phyloP scores from a whole-genome alignment of 2,329 filamentous ascomycete genomes.

The Exophiala calicioides region DNA sequence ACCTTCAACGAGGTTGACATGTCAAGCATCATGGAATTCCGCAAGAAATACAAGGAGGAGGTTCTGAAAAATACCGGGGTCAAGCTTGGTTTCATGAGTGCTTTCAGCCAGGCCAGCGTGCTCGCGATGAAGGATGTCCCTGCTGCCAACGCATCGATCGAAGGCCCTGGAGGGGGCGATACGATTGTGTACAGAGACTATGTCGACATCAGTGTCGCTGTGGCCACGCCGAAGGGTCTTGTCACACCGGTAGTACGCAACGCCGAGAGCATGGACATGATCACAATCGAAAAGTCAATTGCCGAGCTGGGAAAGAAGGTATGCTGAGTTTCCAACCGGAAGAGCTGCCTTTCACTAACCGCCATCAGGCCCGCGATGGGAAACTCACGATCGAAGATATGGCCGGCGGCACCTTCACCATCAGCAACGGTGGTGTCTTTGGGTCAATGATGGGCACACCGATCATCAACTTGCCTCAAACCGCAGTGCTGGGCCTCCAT shows the following conservation, averaged over 20 bases:
- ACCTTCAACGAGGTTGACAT: slow-evolving; percentile 99
- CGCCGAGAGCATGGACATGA: slow-evolving; percentile 80
- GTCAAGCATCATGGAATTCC: slow-evolving; percentile 95
- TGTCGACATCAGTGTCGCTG: slow-evolving; percentile 95
- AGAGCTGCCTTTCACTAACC: slow-evolving; percentile 7
- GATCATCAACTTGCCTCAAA: slow-evolving; percentile 73
- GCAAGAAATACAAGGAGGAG: slow-evolving; percentile 96
- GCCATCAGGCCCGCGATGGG: slow-evolving; percentile 75
- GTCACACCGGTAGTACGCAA: slow-evolving; percentile 97
- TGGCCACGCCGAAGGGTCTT: slow-evolving; percentile 94
- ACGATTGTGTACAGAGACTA: slow-evolving; percentile 98
- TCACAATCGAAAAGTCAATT: slow-evolving; percentile 87
- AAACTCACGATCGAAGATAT: slow-evolving; percentile 99
- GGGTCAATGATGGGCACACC: slow-evolving; percentile 96
- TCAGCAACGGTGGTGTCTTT: slow-evolving; percentile 95
- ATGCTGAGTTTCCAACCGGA: slow-evolving; percentile 14
- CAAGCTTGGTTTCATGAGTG: slow-evolving; percentile 99
- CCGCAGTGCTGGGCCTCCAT: slow-evolving; percentile 83
- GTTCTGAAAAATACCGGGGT: slow-evolving; percentile 93
- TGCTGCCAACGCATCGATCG: slow-evolving; percentile 92
- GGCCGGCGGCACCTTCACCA: slow-evolving; percentile 97
- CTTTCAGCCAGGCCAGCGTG: slow-evolving; percentile 86
- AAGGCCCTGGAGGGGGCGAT: slow-evolving; percentile 90
- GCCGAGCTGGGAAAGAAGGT: slow-evolving; percentile 96
- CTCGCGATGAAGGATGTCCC: slow-evolving; percentile 95